Evolutionary conservation across 164 flowering plant genomes (phyloP), one percentile per base, ranked within the genome.

Genomic region (Macadamia tetraphylla): DNA sequence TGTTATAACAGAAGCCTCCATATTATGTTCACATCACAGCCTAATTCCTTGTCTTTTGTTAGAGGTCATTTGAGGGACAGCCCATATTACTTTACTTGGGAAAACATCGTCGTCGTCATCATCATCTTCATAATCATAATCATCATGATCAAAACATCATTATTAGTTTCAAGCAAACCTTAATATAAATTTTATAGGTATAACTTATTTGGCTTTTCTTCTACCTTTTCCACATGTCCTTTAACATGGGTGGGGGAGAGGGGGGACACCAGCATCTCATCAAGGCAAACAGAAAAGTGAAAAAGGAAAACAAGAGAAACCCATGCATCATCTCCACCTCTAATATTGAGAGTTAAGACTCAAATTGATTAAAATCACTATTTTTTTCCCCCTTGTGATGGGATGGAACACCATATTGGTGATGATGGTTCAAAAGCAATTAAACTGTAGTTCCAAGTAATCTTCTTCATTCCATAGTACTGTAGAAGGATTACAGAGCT

Each of bases 161-260:
- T 14, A 46, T 63, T 18, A 46, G 12, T 52, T 29, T n/a, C n/a
- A n/a, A n/a, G n/a, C n/a, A n/a, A n/a, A n/a, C n/a, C n/a, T n/a
- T n/a, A n/a, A n/a, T n/a, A n/a, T n/a, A n/a, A n/a, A n/a, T n/a
- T n/a, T 43, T 63, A 60, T 56, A 59, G 49, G 71, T 60, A 77
- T 65, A 61, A 18, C 57, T 71, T 73, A 60, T 74, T 74, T 76
- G 74, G 79, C 76, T 76, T 72, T 70, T 74, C 67, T 71, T 70
- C 49, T 58, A 56, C 63, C 55, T 52, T 15, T 3, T 8, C 15
- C 51, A 48, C 46, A 13, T 76, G 74, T 29, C 78, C 71, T 75
- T 73, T 79, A 74, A 60, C 60, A 59, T 49, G 58, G 62, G 63
- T 59, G 44, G 65, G 61, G 65, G 69, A 73, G 64, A 72, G 71